Evolutionary conservation across 2,329 filamentous ascomycete species (phyloP).

Genomic region (Sporothrix brasiliensis): DNA sequence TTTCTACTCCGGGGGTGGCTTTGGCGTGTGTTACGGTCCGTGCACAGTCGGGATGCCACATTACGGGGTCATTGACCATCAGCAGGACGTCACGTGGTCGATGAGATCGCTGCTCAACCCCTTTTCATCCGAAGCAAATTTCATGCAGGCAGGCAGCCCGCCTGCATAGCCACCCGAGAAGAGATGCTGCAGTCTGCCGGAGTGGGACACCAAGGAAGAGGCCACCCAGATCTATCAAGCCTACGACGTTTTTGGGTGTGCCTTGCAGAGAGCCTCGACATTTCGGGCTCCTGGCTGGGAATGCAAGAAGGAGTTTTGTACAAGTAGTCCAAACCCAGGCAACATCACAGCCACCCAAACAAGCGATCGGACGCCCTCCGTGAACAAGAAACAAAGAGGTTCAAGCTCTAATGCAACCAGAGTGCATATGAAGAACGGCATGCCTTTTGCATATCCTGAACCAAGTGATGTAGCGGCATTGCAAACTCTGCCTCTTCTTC

Average conservation of each 20-base stretch:
- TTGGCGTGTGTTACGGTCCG: conserved; percentile 16
- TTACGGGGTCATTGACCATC: background rate
- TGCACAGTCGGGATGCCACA: conserved; percentile 5
- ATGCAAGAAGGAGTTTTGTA: background rate
- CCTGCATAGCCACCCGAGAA: conserved; percentile 21
- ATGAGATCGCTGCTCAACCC: background rate
- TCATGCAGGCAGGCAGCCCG: conserved; percentile 17
- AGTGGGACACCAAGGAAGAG: conserved; percentile 6
- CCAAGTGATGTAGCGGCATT: background rate
- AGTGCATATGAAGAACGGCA: conserved; percentile 14
- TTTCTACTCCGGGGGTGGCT: conserved; percentile 13
- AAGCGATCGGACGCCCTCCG: background rate
- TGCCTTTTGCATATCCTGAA: background rate
- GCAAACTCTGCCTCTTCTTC: background rate
- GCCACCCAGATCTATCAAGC: background rate
- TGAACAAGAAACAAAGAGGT: conserved; percentile 4
- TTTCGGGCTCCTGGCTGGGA: too few relatives aligned
- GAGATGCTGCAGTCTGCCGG: conserved; percentile 4
- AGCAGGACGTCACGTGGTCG: conserved; percentile 12
- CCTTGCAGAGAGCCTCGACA: background rate
- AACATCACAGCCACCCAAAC: background rate
- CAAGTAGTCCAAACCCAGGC: too few relatives aligned
- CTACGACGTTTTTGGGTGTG: background rate
- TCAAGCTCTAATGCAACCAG: background rate
- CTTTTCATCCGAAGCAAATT: background rate